Base-by-base conservation (phyloP, 1,284 basidiomycete genomes). In the Ceratobasidium sp. region DNA sequence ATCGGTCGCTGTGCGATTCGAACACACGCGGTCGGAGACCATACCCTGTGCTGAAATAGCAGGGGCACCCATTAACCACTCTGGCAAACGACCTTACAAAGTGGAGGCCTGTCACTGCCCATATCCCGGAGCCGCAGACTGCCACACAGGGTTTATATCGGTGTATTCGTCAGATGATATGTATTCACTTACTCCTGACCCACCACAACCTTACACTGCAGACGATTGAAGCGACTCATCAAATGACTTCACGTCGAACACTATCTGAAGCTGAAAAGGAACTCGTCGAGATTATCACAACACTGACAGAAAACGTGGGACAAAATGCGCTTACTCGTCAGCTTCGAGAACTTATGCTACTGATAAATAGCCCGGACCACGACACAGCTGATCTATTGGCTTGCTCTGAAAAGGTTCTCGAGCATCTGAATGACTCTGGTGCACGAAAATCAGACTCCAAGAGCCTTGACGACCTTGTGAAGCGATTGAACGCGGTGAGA, bases 1-100 rank as follows among this genome's bases (percentile, higher is more conserved):
- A 18, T 51, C 72, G 72, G 72, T 75, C 72, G 72, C 72, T 75
- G 72, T 75, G 72, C 72, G 72, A 75, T 75, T 75, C 72, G 72
- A 75, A 75, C 72, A 75, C 72, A 75, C 72, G 72, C 72, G 72
- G 72, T 75, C 72, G 72, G 72, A 75, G 72, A 75, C 72, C 72
- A 75, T 75, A 75, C 72, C 72, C 72, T 75, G 72, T 75, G 72
- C 72, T 63, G 46, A 28, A 64, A 51, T 75, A 75, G 72, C 72
- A 77, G 73, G 64, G 64, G 64, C 63, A 67, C 73, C 73, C 73
- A 77, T 77, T 77, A 77, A 77, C 73, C 73, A 77, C 73, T 77
- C 73, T 77, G 73, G 73, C 73, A 77, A 77, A 77, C 73, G 73
- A 77, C 73, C 73, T 58, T 53, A 53, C 13, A 26, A 39, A 33